Percentiles rank a stretch among this genome's conserved stretches.
phyloP scores from a whole-genome alignment of 1,284 basidiomycete genomes.

The Apiotrichum sp. region DNA sequence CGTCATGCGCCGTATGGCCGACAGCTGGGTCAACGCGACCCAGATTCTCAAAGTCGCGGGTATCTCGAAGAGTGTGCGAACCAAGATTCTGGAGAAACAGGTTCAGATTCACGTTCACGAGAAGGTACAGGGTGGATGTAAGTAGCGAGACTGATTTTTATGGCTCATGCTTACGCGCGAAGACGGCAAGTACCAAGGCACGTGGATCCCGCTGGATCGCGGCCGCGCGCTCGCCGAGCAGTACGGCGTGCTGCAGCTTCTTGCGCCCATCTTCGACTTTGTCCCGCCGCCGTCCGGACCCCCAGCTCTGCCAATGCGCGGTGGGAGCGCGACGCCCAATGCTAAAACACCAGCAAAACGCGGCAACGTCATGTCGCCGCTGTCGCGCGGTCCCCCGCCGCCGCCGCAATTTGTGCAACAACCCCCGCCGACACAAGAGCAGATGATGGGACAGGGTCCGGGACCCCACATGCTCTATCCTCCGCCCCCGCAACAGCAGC shows the following conservation, averaged over 20 bases:
- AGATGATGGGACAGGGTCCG: constrained; percentile 9
- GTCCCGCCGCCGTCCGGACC: constrained; percentile 54
- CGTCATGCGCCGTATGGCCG: constrained; percentile 90
- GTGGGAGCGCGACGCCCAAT: constrained; percentile 19
- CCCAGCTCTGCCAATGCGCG: constrained; percentile 37
- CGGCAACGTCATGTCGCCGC: constrained; percentile 26
- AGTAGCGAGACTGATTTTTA: constrained; percentile 15
- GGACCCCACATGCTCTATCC: constrained; percentile 16
- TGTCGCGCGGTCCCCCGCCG: constrained; percentile 15
- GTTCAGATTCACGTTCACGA: constrained; percentile 93
- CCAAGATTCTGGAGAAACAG: constrained; percentile 97
- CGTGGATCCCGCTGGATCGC: constrained; percentile 92
- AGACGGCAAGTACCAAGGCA: constrained; percentile 97
- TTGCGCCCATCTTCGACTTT: constrained; percentile 87
- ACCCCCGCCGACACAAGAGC: constrained; percentile 5
- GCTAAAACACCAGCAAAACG: constrained; percentile 7
- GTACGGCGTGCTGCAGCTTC: constrained; percentile 75
- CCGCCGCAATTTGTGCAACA: constrained; percentile 30
- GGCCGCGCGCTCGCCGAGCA: constrained; percentile 84
- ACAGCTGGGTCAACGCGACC: constrained; percentile 85
- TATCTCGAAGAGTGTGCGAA: constrained; percentile 90
- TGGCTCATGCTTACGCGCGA: background rate
- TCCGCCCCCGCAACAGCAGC: constrained; percentile 9
- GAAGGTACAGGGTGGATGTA: constrained; percentile 93
- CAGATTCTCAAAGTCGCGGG: constrained; percentile 99